Evolutionary conservation across 2,329 filamentous ascomycete species (phyloP).

Genomic region (Drechslera avenae): DNA sequence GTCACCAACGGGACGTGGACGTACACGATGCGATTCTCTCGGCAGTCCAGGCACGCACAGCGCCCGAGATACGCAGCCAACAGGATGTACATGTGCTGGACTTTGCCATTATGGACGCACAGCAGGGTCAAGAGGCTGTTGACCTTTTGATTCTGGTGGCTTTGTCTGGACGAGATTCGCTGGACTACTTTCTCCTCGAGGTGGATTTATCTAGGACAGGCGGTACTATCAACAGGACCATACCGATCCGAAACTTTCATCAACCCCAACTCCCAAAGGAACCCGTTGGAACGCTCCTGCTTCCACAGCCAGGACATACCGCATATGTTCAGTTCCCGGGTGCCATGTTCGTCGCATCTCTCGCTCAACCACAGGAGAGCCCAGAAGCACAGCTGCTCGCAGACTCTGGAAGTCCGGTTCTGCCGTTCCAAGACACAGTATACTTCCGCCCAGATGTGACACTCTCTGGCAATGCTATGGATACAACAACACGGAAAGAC

Average conservation of each 20-base stretch:
- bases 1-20: slow-evolving; percentile 74
- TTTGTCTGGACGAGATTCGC: slow-evolving; percentile 29
- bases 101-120: slow-evolving; percentile 67
- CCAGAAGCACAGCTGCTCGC: slow-evolving; percentile 75
- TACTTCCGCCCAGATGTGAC: slow-evolving; percentile 68
- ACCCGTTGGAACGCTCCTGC: slow-evolving; percentile 62
- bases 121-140: slow-evolving; percentile 41
- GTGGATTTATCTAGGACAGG: slow-evolving; percentile 63
- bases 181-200: slow-evolving; percentile 78
- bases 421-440: slow-evolving; percentile 83
- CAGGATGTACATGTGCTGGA: slow-evolving; percentile 76
- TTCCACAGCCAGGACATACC: slow-evolving; percentile 78
- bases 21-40: slow-evolving; percentile 67
- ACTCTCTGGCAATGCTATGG: slow-evolving; percentile 57
- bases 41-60: slow-evolving; percentile 63
- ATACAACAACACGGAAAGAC: slow-evolving; percentile 51
- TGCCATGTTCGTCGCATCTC: slow-evolving; percentile 77
- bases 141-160: slow-evolving; percentile 43
- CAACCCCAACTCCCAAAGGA: slow-evolving; percentile 44
- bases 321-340: slow-evolving; percentile 82
- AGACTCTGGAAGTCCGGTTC: slow-evolving; percentile 35
- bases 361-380: slow-evolving; percentile 69
- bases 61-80: slow-evolving; percentile 55
- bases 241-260: slow-evolving; percentile 64
- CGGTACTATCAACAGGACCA: slow-evolving; percentile 66